Evolutionary conservation across 1,284 basidiomycete species (phyloP).

Genomic region (Austropuccinia psidii): DNA sequence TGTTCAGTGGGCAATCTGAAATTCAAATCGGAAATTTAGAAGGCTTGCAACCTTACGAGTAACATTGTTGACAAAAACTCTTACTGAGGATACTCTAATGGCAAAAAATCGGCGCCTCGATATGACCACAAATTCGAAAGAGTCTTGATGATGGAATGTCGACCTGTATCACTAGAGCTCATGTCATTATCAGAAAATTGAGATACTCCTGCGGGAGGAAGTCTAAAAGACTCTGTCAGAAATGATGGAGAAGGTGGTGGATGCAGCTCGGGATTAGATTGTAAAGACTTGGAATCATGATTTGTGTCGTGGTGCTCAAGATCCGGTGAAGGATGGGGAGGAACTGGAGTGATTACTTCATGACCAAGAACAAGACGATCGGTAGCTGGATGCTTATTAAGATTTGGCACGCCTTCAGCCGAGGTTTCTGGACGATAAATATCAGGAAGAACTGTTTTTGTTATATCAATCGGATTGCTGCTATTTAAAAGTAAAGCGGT

Average conservation of each 20-base stretch:
- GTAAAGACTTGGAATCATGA: constrained; percentile 13
- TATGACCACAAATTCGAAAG: constrained; percentile 61
- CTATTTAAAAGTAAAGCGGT: no score
- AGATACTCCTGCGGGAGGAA: constrained; percentile 43
- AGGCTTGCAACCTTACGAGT: no score
- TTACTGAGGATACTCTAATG: constrained; percentile 55
- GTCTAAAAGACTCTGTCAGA: constrained; percentile 13
- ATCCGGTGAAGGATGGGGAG: constrained; percentile 12
- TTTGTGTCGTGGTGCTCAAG: constrained; percentile 23
- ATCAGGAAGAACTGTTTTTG: constrained; percentile 34
- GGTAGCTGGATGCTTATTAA: not conserved
- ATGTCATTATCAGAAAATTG: constrained; percentile 50
- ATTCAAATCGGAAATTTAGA: constrained; percentile 3
- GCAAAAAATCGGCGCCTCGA: constrained; percentile 53
- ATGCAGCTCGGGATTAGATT: constrained; percentile 38
- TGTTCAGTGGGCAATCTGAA: constrained; percentile 35
- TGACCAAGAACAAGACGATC: not conserved
- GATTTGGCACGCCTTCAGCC: not conserved
- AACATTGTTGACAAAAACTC: constrained; percentile 38
- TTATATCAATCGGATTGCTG: no score
- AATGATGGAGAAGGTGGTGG: constrained; percentile 19
- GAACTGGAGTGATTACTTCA: not conserved
- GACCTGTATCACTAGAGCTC: constrained; percentile 54
- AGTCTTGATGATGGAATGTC: constrained; percentile 74
- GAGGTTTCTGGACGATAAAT: constrained; percentile 20